Percentiles rank a stretch among this genome's conserved stretches.
These are phyloP conservation scores for Physaria fendleri DNA, from an alignment of 345 rosid genomes.

Conservation along the genomic window DNA sequence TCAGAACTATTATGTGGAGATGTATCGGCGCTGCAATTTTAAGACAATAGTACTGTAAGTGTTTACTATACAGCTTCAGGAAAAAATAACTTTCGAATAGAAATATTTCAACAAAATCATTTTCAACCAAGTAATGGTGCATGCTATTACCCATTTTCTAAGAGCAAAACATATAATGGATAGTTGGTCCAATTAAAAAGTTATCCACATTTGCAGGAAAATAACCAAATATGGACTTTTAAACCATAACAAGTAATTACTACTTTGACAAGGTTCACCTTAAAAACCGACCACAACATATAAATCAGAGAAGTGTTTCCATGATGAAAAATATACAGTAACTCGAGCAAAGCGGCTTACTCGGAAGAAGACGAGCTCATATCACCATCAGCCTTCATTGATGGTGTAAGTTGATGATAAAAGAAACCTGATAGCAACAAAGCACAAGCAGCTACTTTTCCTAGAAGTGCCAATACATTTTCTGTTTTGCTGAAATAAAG, in stretches of 20 bases:
- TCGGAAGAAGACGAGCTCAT: constrained; percentile 41
- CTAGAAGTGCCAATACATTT: constrained; percentile 65
- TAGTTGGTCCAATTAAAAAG: not conserved
- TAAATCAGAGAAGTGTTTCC: not conserved
- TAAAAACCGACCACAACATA: not conserved
- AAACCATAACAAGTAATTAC: constrained; percentile 7
- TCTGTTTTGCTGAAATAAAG: constrained; percentile 65
- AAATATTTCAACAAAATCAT: not conserved
- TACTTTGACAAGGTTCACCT: constrained; percentile 4
- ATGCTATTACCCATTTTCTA: not conserved
- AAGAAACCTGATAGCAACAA: constrained; percentile 82
- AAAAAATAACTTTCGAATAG: constrained; percentile 20
- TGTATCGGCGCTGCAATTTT: constrained; percentile 30
- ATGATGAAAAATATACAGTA: not conserved
- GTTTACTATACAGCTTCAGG: constrained; percentile 48
- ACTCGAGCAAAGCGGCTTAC: constrained; percentile 44
- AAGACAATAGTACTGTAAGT: constrained; percentile 9
- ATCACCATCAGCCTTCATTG: constrained; percentile 46
- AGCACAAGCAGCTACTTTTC: constrained; percentile 78
- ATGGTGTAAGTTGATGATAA: constrained; percentile 67
- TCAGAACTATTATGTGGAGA: constrained; percentile 35
- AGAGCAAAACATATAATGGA: not conserved
- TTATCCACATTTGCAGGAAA: not conserved
- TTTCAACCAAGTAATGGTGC: not conserved
- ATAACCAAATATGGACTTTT: not conserved